Conservation (phyloP, 2,329 filamentous ascomycete genomes). For the Bertia moriformis region DNA sequence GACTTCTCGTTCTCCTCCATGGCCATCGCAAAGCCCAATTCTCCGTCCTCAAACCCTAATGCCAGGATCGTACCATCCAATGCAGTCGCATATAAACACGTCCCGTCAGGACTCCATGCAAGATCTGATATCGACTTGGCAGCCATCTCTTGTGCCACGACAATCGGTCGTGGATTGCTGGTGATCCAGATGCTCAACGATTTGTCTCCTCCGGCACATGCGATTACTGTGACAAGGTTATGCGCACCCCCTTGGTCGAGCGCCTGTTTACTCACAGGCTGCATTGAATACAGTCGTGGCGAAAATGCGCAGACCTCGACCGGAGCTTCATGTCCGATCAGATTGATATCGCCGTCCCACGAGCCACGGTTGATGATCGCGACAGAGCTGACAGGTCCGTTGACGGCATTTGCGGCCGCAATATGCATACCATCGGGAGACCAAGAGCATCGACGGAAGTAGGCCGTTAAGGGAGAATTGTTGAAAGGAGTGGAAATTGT, state of each 20-base stretch:
- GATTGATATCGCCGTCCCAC: conserved; percentile 93
- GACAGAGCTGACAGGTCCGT: conserved; percentile 91
- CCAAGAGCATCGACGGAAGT: conserved; percentile 94
- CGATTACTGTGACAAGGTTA: conserved; percentile 76
- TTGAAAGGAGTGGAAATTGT: conserved; percentile 78
- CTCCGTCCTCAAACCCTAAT: conserved; percentile 68
- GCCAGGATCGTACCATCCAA: conserved; percentile 79
- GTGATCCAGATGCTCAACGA: conserved; percentile 96
- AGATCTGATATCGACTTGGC: conserved; percentile 88
- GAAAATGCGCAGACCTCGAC: conserved; percentile 97
- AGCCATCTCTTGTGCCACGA: conserved; percentile 77
- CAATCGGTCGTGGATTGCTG: conserved; percentile 76
- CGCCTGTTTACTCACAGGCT: conserved; percentile 42
- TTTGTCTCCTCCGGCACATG: conserved; percentile 92
- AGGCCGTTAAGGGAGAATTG: conserved; percentile 86
- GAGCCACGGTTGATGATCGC: conserved; percentile 83
- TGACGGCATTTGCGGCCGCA: conserved; percentile 89
- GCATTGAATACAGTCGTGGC: conserved; percentile 69
- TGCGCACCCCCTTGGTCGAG: conserved; percentile 16
- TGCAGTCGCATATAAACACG: conserved; percentile 71
- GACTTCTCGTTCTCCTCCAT: conserved; percentile 84
- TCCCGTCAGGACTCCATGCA: conserved; percentile 84
- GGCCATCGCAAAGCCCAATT: conserved; percentile 77
- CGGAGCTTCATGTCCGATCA: conserved; percentile 92
- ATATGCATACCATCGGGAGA: conserved; percentile 95